phyloP scores from a whole-genome alignment of 2,329 filamentous ascomycete genomes.

The Colletotrichum abscissum region DNA sequence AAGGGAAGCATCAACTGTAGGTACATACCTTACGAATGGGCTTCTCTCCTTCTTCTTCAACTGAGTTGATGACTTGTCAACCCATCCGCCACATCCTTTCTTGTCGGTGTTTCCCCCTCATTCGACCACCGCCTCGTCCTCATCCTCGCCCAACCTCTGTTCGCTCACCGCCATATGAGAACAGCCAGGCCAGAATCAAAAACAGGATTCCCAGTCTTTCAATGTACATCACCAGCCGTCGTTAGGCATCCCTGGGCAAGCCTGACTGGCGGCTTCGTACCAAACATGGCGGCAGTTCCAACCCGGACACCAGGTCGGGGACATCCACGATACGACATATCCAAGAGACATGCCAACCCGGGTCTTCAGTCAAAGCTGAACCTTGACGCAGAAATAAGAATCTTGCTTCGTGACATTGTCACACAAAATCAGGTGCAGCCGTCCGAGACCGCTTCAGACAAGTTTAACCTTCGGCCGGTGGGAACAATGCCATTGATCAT shows the following conservation, averaged over 20 bases:
- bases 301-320: background rate
- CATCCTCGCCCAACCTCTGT: slow-evolving; percentile 14
- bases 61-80: slow-evolving; percentile 29
- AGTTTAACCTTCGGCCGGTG: slow-evolving; percentile 29
- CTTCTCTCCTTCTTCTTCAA: slow-evolving; percentile 1
- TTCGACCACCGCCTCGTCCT: slow-evolving; percentile 4
- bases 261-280: background rate
- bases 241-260: background rate
- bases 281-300: background rate
- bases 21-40: background rate
- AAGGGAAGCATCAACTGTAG: background rate
- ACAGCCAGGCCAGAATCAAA: background rate
- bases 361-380: background rate
- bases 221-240: background rate
- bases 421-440: slow-evolving; percentile 28
- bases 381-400: slow-evolving; percentile 22
- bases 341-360: slow-evolving; percentile 6
- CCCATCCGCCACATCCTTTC: slow-evolving; percentile 20
- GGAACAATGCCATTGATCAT: slow-evolving; percentile 34
- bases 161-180: slow-evolving; percentile 27
- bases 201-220: background rate
- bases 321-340: slow-evolving; percentile 5
- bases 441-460: slow-evolving; percentile 34
- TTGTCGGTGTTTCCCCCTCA: slow-evolving; percentile 1
- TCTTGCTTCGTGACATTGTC: slow-evolving; percentile 22